These are phyloP conservation scores for Phytopythium mirpurense DNA, from an alignment of 352 stramenopile genomes.

Conservation along the genomic window DNA sequence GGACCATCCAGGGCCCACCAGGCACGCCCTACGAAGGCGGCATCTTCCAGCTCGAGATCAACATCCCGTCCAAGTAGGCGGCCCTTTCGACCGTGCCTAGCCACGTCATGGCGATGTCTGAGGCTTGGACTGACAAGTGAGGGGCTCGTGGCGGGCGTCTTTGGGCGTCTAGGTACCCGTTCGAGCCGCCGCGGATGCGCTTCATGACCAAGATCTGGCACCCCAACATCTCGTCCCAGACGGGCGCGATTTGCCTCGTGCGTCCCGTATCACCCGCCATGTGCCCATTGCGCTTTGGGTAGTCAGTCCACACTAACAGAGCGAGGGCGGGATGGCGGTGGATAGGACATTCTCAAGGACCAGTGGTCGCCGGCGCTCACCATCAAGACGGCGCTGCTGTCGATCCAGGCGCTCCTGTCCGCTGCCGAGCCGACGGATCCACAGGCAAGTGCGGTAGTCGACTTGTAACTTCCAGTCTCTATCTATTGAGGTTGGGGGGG, in stretches of 20 bases:
- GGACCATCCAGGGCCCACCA: slow-evolving; percentile 66
- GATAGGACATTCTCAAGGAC: slow-evolving; percentile 97
- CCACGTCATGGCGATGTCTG: too few relatives aligned
- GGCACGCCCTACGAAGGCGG: slow-evolving; percentile 87
- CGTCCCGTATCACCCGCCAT: neutral
- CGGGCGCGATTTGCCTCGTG: slow-evolving; percentile 95
- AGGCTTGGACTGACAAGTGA: neutral
- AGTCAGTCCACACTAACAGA: too few relatives aligned
- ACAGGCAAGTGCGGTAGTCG: slow-evolving; percentile 18
- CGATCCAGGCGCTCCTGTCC: slow-evolving; percentile 94
- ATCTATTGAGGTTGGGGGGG: too few relatives aligned
- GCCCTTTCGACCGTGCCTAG: too few relatives aligned
- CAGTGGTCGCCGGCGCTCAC: slow-evolving; percentile 95
- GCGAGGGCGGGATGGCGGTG: too few relatives aligned
- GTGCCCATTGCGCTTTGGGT: too few relatives aligned
- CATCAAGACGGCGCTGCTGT: slow-evolving; percentile 96
- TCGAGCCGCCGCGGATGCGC: slow-evolving; percentile 93
- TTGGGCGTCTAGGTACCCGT: slow-evolving; percentile 76
- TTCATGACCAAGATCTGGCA: slow-evolving; percentile 97
- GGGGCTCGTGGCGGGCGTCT: neutral
- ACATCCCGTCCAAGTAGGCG: slow-evolving; percentile 89
- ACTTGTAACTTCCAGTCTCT: neutral
- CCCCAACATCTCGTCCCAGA: slow-evolving; percentile 97
- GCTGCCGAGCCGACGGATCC: slow-evolving; percentile 90
- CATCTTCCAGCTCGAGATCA: slow-evolving; percentile 91